Evolutionary conservation across 1,139 yeast species (phyloP).

Genomic region (Protomyces macrosporus): DNA sequence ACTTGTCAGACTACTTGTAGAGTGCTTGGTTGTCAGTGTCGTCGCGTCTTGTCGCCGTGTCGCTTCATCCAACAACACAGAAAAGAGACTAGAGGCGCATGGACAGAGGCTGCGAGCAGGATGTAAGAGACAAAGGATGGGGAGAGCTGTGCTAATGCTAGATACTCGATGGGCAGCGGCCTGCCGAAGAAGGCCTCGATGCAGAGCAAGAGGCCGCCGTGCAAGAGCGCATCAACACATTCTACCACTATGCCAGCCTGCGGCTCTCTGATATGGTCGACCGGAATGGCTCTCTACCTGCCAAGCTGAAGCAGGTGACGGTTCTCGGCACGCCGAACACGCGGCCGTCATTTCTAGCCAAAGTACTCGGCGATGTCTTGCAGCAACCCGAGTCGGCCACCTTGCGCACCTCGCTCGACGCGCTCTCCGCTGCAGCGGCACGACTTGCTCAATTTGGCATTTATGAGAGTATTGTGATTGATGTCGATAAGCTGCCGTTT

Average conservation of each 20-base stretch:
- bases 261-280: conserved; percentile 27
- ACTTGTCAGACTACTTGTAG: not conserved
- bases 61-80: not conserved
- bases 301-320: conserved; percentile 29
- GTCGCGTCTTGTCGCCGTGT: not conserved
- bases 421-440: conserved; percentile 37
- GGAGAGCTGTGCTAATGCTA: not conserved
- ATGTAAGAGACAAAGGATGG: not conserved
- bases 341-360: conserved; percentile 32
- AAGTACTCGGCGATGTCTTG: conserved; percentile 30
- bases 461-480: conserved; percentile 46
- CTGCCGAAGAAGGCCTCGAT: not conserved
- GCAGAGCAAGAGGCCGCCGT: not conserved
- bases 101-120: not conserved
- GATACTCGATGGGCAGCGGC: not conserved
- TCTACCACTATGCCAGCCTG: conserved; percentile 1
- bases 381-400: conserved; percentile 31
- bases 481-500: conserved; percentile 36
- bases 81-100: not conserved
- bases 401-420: conserved; percentile 35
- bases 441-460: conserved; percentile 41
- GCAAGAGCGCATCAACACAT: not conserved
- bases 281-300: conserved; percentile 33
- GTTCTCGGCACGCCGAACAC: conserved; percentile 33
- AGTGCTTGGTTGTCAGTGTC: not conserved